Percentiles rank a stretch among this genome's conserved stretches.
Conservation (phyloP, 1,284 basidiomycete species). For the Microbotryum silenes-acaulis region DNA sequence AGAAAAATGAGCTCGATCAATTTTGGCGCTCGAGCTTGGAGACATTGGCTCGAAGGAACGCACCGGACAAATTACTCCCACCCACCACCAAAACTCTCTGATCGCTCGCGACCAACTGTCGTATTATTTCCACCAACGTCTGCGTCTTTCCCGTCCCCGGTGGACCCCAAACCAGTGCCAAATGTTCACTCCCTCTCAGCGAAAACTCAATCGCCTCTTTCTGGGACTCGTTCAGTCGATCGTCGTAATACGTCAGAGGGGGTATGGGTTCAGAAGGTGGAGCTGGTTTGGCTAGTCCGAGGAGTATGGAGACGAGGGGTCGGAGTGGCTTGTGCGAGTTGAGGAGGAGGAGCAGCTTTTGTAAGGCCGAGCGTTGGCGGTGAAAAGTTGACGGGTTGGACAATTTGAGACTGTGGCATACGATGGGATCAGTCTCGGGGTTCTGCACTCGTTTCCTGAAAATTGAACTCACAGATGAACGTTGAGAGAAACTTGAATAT, state of each 20-base stretch:
- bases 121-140: conserved; percentile 80
- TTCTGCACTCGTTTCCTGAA: neutral
- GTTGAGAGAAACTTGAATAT: conserved; percentile 21
- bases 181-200: conserved; percentile 57
- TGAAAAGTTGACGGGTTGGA: conserved; percentile 25
- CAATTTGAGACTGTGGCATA: conserved; percentile 14
- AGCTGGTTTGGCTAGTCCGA: conserved; percentile 6
- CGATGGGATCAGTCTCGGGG: neutral
- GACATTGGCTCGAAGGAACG: too few species aligned
- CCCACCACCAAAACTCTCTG: conserved; percentile 70
- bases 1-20: too few species aligned
- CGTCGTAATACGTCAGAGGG: conserved; percentile 39
- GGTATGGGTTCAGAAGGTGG: neutral
- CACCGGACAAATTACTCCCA: conserved; percentile 69
- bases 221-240: conserved; percentile 72
- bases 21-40: too few species aligned
- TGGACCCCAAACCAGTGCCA: conserved; percentile 93
- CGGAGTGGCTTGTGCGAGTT: conserved; percentile 7
- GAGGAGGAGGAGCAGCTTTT: conserved; percentile 3
- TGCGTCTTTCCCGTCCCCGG: conserved; percentile 83
- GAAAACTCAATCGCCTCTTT: conserved; percentile 69
- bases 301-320: conserved; percentile 13
- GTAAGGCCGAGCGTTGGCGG: conserved; percentile 17
- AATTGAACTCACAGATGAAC: conserved; percentile 14
- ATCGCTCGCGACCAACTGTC: conserved; percentile 58